Percentiles rank a stretch among this genome's conserved stretches.
phyloP scores from a whole-genome alignment of 164 flowering plant species.

The Chimonanthus salicifolius region DNA sequence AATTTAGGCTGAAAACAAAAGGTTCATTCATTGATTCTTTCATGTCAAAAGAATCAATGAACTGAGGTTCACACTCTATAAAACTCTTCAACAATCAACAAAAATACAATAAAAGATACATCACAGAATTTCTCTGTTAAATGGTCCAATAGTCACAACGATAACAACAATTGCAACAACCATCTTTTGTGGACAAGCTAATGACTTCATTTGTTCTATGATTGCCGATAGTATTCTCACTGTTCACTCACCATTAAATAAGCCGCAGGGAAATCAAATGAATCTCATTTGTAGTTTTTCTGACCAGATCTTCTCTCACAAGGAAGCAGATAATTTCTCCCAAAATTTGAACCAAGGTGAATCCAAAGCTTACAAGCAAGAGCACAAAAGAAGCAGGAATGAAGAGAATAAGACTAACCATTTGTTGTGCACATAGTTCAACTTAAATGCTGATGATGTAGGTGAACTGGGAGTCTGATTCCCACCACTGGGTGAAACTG shows the following conservation, averaged over 20 bases:
- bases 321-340: too few species aligned
- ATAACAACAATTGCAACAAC: neutral
- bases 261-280: too few species aligned
- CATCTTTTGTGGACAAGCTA: neutral
- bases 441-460: slow-evolving; percentile 24
- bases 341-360: too few species aligned
- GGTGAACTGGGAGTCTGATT: slow-evolving; percentile 29
- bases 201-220: neutral
- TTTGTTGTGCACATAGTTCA: neutral
- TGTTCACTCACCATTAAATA: neutral
- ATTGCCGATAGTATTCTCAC: neutral
- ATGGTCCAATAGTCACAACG: neutral
- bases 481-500: slow-evolving; percentile 16
- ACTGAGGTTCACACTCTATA: neutral
- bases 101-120: neutral
- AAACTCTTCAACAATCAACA: neutral
- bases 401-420: slow-evolving; percentile 22
- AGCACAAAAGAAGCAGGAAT: slow-evolving; percentile 12
- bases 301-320: too few species aligned
- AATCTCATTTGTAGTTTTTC: too few species aligned
- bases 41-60: neutral
- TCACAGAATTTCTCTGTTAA: neutral
- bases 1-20: too few species aligned
- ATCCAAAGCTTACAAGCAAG: neutral
- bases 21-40: neutral